Evolutionary conservation across 2,329 filamentous ascomycete species (phyloP).

Genomic region (Coniella vitis): DNA sequence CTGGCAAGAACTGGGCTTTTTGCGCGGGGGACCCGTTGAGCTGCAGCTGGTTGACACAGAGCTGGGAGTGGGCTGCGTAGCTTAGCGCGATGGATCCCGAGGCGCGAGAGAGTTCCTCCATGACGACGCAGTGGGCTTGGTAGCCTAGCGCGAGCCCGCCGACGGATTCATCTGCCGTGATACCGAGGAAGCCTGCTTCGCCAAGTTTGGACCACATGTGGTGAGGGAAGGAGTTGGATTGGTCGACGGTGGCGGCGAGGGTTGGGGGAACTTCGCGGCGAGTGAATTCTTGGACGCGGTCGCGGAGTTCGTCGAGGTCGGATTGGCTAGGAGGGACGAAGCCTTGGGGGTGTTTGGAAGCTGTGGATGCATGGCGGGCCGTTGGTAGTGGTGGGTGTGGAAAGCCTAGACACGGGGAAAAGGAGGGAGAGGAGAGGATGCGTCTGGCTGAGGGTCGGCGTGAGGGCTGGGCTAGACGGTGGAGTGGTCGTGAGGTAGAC

Average conservation of each 20-base stretch:
- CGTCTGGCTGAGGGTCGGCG: conserved; percentile 18
- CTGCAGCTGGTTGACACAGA: conserved; percentile 94
- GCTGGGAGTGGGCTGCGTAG: conserved; percentile 91
- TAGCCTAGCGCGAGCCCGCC: conserved; percentile 90
- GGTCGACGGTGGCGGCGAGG: conserved; percentile 76
- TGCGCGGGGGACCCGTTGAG: conserved; percentile 77
- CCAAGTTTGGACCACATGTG: conserved; percentile 94
- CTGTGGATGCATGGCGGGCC: conserved; percentile 40
- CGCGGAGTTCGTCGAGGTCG: conserved; percentile 74
- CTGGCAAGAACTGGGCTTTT: conserved; percentile 74
- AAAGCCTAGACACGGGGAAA: conserved; percentile 27
- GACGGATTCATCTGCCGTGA: conserved; percentile 88
- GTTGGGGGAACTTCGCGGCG: conserved; percentile 81
- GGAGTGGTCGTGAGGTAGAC: conserved; percentile 33
- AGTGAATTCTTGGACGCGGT: conserved; percentile 82
- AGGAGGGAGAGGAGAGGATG: conserved; percentile 16
- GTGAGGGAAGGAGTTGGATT: conserved; percentile 77
- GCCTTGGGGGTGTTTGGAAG: conserved; percentile 49
- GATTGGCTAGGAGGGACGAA: conserved; percentile 63
- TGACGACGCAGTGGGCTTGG: conserved; percentile 89
- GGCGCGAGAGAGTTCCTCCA: conserved; percentile 90
- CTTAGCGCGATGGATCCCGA: conserved; percentile 79
- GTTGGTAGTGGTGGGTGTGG: conserved; percentile 18
- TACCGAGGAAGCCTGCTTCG: conserved; percentile 82
- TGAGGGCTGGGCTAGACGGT: conserved; percentile 25